Evolutionary conservation across 2,329 filamentous ascomycete genomes (phyloP).

Genomic region (Akanthomyces uredinophilus): DNA sequence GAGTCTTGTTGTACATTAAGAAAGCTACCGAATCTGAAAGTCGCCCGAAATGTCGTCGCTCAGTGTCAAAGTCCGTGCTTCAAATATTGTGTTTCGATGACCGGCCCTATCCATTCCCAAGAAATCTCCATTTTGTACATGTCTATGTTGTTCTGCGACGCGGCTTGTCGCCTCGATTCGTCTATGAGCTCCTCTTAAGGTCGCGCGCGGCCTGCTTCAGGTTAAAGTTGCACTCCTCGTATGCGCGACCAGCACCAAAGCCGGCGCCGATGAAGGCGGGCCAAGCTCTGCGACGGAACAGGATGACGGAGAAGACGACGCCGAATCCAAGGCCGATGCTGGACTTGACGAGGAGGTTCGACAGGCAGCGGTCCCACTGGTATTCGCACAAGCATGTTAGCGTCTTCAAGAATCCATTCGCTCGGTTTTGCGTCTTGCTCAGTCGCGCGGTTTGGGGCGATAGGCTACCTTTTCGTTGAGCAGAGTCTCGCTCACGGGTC

Average conservation of each 20-base stretch:
- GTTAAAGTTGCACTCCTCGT: slow-evolving; percentile 94
- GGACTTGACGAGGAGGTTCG: slow-evolving; percentile 94
- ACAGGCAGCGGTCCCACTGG: slow-evolving; percentile 98
- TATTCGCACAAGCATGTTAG: slow-evolving; percentile 13
- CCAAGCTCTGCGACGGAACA: slow-evolving; percentile 98
- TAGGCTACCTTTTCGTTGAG: slow-evolving; percentile 86
- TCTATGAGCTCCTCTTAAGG: slow-evolving; percentile 46
- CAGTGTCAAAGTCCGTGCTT: not conserved
- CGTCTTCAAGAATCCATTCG: slow-evolving; percentile 14
- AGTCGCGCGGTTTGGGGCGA: not conserved
- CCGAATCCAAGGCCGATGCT: slow-evolving; percentile 94
- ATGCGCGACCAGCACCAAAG: slow-evolving; percentile 92
- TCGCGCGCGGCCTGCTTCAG: slow-evolving; percentile 57
- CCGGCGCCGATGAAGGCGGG: slow-evolving; percentile 86
- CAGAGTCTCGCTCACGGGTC: slow-evolving; percentile 94
- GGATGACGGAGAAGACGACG: slow-evolving; percentile 94
- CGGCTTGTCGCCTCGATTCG: not conserved
- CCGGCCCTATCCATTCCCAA: slow-evolving; percentile 4
- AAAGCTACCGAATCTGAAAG: slow-evolving; percentile 13
- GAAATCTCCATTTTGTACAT: slow-evolving; percentile 20
- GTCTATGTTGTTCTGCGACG: slow-evolving; percentile 19
- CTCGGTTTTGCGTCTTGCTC: not conserved
- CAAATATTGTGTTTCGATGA: slow-evolving; percentile 1
- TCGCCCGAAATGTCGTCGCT: not conserved
- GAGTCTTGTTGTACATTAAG: slow-evolving; percentile 16